A percentile compares a stretch with the other conserved stretches of the same genome.
Conservation (phyloP, 345 rosid genomes). For the Eucalyptus sp. region DNA sequence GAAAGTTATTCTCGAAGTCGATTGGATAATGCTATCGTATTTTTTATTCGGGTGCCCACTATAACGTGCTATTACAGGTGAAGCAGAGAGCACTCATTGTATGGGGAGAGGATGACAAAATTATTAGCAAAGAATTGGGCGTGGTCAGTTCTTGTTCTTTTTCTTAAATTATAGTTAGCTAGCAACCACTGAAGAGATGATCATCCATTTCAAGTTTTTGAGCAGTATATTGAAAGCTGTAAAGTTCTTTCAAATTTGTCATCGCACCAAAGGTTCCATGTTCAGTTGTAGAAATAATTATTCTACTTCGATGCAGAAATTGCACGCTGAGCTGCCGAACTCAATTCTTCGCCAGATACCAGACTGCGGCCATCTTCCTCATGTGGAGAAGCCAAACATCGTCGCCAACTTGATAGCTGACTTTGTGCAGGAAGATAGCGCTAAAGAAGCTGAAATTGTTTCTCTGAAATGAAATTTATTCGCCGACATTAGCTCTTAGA, state of each 20-base stretch:
- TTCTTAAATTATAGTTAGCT: not conserved
- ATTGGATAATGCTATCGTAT: not conserved
- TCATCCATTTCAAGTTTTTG: not conserved
- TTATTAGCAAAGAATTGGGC: conserved; percentile 65
- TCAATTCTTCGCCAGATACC: conserved; percentile 58
- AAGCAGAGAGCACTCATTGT: conserved; percentile 66
- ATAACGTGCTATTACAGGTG: conserved; percentile 18
- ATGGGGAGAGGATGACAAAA: conserved; percentile 90
- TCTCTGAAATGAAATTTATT: conserved; percentile 2
- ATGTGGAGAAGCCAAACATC: conserved; percentile 58
- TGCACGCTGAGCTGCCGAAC: conserved; percentile 54
- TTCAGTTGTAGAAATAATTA: not conserved
- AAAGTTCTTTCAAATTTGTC: not conserved
- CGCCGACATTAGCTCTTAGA: not conserved
- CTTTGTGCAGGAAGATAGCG: conserved; percentile 37
- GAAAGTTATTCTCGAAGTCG: not conserved
- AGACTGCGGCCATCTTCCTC: conserved; percentile 89
- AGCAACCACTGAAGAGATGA: not conserved
- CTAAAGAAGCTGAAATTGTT: conserved; percentile 11
- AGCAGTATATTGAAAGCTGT: not conserved
- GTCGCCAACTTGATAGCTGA: conserved; percentile 48
- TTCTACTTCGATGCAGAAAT: conserved; percentile 32
- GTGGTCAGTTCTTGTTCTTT: conserved; percentile 32
- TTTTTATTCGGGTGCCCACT: not conserved
- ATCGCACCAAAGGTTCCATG: not conserved